Conservation (phyloP, 148 eudicot species). For the Bassia scoparia region DNA sequence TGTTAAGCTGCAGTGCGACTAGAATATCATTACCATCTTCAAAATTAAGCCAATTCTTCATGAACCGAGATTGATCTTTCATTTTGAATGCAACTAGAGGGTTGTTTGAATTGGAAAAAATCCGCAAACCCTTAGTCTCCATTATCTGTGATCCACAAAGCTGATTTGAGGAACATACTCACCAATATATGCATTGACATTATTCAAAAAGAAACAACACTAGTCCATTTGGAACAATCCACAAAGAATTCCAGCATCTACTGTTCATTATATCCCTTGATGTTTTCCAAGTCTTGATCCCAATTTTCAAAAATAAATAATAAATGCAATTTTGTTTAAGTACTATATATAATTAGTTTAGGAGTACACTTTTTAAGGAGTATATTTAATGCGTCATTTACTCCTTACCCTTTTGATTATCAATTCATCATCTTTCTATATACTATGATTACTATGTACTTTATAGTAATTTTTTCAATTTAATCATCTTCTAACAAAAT, state of each 20-base stretch:
- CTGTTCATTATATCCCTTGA: not conserved
- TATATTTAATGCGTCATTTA: no score
- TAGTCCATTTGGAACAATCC: not conserved
- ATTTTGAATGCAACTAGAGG: conserved; percentile 30
- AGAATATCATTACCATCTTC: conserved; percentile 26
- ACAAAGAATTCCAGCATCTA: not conserved
- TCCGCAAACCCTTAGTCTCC: conserved; percentile 42
- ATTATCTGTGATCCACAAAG: conserved; percentile 46
- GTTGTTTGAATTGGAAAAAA: conserved; percentile 36
- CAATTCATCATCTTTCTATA: no score
- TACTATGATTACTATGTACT: no score
- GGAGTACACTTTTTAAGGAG: no score
- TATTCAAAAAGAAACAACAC: not conserved
- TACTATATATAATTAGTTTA: no score
- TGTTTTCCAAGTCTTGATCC: no score
- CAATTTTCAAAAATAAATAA: no score
- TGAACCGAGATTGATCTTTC: conserved; percentile 22
- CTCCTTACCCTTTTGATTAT: no score
- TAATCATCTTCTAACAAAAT: no score
- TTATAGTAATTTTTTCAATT: no score
- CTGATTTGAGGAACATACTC: not conserved
- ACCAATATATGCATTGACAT: not conserved
- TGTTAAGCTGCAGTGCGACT: conserved; percentile 33
- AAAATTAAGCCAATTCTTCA: conserved; percentile 19
- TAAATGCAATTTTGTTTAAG: no score